A percentile compares a stretch with the other conserved stretches of the same genome.
Evolutionary conservation across 148 eudicot genomes (phyloP).

Genomic region (Suaeda aralocaspica): DNA sequence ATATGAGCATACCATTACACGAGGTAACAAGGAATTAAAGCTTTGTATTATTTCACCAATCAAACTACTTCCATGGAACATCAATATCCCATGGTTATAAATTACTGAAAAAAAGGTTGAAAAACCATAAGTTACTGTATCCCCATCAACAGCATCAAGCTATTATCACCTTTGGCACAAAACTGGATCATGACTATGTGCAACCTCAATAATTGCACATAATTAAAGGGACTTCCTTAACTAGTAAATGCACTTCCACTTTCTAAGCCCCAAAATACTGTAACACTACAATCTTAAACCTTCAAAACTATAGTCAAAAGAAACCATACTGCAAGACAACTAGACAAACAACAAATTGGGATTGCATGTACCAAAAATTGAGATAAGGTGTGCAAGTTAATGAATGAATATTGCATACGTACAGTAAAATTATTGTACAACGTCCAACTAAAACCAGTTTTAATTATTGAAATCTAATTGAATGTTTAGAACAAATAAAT

Average conservation of each 20-base stretch:
- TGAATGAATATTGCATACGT: too few species aligned
- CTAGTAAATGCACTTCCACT: background rate
- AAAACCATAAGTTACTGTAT: background rate
- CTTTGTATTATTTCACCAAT: too few species aligned
- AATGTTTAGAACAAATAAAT: too few species aligned
- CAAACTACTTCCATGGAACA: too few species aligned
- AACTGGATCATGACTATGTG: background rate
- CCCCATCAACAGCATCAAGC: background rate
- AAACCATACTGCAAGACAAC: background rate
- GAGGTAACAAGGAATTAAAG: too few species aligned
- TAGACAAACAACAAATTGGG: background rate
- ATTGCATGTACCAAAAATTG: background rate
- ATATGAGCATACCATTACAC: too few species aligned
- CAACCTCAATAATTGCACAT: background rate
- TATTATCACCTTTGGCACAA: background rate
- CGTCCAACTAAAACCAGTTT: too few species aligned
- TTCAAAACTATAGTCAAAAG: background rate
- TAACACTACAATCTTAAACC: too few species aligned
- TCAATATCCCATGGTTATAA: background rate
- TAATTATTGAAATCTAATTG: too few species aligned
- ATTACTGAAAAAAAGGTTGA: background rate
- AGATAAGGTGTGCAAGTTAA: background rate
- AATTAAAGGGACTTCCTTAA: background rate
- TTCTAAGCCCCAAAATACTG: background rate
- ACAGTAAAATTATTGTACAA: too few species aligned